A percentile compares a stretch with the other conserved stretches of the same genome.
Conservation (phyloP, 108 stramenopile species). For the Cyclotella sp. region DNA sequence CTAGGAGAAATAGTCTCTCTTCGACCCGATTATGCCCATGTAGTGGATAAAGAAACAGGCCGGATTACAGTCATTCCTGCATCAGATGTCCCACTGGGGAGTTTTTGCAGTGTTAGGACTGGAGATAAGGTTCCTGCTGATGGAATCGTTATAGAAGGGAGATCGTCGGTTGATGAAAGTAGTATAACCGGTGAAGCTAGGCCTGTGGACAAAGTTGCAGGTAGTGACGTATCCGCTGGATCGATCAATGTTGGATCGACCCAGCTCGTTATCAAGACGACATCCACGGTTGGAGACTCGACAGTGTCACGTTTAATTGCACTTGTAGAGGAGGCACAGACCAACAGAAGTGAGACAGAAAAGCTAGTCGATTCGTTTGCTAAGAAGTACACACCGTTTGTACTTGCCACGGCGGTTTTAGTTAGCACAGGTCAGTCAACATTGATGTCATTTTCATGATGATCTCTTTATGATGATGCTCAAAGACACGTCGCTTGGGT, state of each 20-base stretch:
- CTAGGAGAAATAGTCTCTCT: conserved; percentile 72
- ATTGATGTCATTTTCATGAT: too few species aligned
- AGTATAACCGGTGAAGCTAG: conserved; percentile 91
- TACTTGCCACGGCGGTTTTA: conserved; percentile 68
- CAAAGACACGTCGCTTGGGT: conserved; percentile 25
- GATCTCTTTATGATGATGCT: too few species aligned
- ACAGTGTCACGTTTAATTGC: conserved; percentile 77
- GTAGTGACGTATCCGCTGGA: conserved; percentile 79
- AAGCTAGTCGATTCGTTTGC: conserved; percentile 89
- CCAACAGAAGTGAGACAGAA: conserved; percentile 85
- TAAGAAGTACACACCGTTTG: conserved; percentile 84
- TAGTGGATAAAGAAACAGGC: conserved; percentile 61
- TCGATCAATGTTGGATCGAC: conserved; percentile 84
- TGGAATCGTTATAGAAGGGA: conserved; percentile 88
- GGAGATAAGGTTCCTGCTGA: conserved; percentile 96
- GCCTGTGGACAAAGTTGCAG: conserved; percentile 71
- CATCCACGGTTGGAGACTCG: conserved; percentile 77
- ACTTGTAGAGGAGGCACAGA: conserved; percentile 88
- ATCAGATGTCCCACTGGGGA: conserved; percentile 71
- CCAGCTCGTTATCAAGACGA: conserved; percentile 73
- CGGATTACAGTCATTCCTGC: conserved; percentile 79
- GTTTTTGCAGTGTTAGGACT: conserved; percentile 83
- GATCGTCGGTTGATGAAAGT: conserved; percentile 89
- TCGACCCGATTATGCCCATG: conserved; percentile 86
- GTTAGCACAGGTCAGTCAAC: conserved; percentile 38